Percentiles rank a stretch among this genome's conserved stretches.
Conservation (phyloP, 2,329 filamentous ascomycete species). For the Aspergillus glaucus region DNA sequence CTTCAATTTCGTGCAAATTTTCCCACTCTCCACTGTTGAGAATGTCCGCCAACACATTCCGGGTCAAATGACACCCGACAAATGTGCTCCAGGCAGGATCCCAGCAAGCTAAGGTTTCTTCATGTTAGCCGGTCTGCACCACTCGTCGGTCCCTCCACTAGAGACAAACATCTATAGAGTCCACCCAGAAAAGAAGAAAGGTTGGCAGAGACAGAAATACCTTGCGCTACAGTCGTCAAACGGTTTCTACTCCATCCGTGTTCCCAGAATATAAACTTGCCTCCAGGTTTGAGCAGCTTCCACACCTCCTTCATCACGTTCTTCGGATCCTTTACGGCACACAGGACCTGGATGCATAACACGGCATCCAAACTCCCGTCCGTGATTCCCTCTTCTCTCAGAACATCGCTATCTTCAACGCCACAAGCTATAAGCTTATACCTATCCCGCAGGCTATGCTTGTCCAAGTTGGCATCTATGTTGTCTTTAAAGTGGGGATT, state of each 20-base stretch:
- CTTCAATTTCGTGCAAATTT: constrained; percentile 12
- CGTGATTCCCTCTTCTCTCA: constrained; percentile 32
- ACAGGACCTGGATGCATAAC: constrained; percentile 41
- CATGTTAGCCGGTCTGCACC: constrained; percentile 4
- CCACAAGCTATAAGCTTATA: constrained; percentile 35
- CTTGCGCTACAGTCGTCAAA: constrained; percentile 22
- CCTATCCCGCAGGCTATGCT: constrained; percentile 26
- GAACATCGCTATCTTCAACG: constrained; percentile 35
- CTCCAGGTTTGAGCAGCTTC: constrained; percentile 41
- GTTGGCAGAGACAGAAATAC: constrained; percentile 25
- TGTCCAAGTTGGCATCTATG: constrained; percentile 25
- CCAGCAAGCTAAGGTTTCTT: constrained; percentile 7
- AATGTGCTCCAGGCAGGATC: constrained; percentile 16
- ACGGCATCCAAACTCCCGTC: constrained; percentile 34
- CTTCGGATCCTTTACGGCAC: constrained; percentile 28
- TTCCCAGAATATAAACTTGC: constrained; percentile 45
- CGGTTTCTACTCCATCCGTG: constrained; percentile 22
- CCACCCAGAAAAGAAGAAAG: too few relatives aligned
- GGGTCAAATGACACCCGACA: constrained; percentile 13
- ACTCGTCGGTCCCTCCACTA: constrained; percentile 13
- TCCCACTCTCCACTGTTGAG: constrained; percentile 15
- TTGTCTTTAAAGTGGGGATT: constrained; percentile 29
- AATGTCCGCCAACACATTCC: constrained; percentile 14
- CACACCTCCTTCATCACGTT: constrained; percentile 26
- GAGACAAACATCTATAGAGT: constrained; percentile 7